phyloP scores from a whole-genome alignment of 1,139 yeast genomes.

The Taphrina sp. region DNA sequence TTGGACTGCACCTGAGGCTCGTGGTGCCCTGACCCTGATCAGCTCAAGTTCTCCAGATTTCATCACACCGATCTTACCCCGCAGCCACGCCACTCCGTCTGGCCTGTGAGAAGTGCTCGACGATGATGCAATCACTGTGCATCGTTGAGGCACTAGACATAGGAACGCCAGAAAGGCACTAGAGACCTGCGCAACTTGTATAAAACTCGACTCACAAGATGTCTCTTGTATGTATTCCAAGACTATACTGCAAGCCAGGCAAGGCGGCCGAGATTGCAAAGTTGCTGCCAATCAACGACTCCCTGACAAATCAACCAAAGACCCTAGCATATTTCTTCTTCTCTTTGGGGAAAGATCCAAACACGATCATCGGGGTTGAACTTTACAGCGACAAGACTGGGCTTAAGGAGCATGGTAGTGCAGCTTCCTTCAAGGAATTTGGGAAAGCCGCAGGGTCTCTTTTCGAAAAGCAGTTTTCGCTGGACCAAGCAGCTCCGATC shows the following conservation, averaged over 20 bases:
- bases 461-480: conserved; percentile 7
- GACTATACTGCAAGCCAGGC: conserved; percentile 10
- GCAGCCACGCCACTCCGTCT: too few species aligned
- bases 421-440: conserved; percentile 19
- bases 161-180: too few species aligned
- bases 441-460: conserved; percentile 17
- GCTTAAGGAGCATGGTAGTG: conserved; percentile 10
- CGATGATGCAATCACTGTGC: too few species aligned
- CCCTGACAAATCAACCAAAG: conserved; percentile 18
- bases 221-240: conserved; percentile 23
- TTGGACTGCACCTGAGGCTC: too few species aligned
- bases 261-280: not conserved
- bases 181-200: too few species aligned
- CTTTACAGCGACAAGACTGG: conserved; percentile 24
- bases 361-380: conserved; percentile 22
- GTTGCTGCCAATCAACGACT: conserved; percentile 10
- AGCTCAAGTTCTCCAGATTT: too few species aligned
- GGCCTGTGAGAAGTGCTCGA: too few species aligned
- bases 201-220: too few species aligned
- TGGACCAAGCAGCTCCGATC: conserved; percentile 19
- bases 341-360: conserved; percentile 8
- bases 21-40: too few species aligned
- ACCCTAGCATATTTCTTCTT: conserved; percentile 27
- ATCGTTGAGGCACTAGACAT: too few species aligned
- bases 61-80: too few species aligned